Percentiles rank a stretch among this genome's conserved stretches.
Conservation (phyloP, 805 yeast species). For the Yarrowia sp. region DNA sequence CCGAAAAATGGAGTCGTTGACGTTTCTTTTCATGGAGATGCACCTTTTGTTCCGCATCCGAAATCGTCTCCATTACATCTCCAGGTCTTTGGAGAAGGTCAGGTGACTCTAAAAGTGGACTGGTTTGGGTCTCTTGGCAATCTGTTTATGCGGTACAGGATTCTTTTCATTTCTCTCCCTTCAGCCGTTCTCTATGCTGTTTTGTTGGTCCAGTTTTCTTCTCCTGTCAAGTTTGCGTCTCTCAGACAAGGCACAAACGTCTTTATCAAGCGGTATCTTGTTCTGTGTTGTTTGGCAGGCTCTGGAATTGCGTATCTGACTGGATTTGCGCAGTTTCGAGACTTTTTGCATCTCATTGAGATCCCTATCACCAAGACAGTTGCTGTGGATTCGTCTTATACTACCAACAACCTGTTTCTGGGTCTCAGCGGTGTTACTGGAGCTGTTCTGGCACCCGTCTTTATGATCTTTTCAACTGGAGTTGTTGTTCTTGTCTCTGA, state of each 20-base stretch:
- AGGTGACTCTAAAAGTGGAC: conserved; percentile 45
- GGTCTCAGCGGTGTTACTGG: conserved; percentile 12
- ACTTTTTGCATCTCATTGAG: not conserved
- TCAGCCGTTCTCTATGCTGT: conserved; percentile 52
- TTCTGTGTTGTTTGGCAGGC: conserved; percentile 48
- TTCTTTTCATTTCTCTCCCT: conserved; percentile 67
- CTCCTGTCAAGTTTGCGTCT: conserved; percentile 36
- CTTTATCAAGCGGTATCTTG: conserved; percentile 36
- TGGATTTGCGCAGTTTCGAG: not conserved
- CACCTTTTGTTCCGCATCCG: not conserved
- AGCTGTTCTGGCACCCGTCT: not conserved
- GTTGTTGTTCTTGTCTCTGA: not conserved
- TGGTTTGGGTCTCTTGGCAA: conserved; percentile 56
- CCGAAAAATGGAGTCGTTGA: conserved; percentile 62
- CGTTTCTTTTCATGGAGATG: conserved; percentile 54
- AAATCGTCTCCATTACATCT: conserved; percentile 30
- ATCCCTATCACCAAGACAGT: conserved; percentile 5
- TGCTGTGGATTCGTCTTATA: not conserved
- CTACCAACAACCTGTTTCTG: conserved; percentile 25
- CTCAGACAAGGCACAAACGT: conserved; percentile 39
- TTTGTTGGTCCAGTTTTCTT: conserved; percentile 55
- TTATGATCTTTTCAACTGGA: not conserved
- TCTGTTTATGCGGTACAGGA: conserved; percentile 68
- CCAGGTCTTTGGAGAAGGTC: conserved; percentile 33
- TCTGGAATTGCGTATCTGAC: not conserved